Base-by-base conservation (phyloP, 2,329 filamentous ascomycete species). In the Dothideomycetes sp. region DNA sequence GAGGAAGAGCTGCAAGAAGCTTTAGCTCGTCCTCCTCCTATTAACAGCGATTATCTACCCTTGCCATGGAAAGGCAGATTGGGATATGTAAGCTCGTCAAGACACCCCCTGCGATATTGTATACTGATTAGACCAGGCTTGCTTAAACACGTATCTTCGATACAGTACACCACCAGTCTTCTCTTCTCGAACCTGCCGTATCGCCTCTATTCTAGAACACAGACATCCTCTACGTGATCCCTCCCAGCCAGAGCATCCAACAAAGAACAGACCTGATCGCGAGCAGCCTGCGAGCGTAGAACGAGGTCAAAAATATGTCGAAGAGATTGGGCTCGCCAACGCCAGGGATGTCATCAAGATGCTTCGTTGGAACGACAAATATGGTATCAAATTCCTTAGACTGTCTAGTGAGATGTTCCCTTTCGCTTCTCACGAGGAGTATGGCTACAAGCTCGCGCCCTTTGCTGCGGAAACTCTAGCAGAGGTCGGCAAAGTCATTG, bases 321-420 rank as follows among this genome's bases (percentile, higher is more conserved):
- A 94, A 58, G 70, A 74, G 0, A 60, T 96, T 2, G 85, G 87
- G 0, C 60, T 94, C 9, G 77, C 83, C 12, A 96, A 96, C 59
- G 82, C 84, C 1, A 72, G 76, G 28, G 89, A 96, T 52, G 76
- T 95, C 22, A 64, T 73, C 43, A 94, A 93, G 60, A 85, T 95
- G 76, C 55, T 95, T 7, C 74, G 78, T 1, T 96, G 89, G 89
- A 95, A 96, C 55, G 81, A 93, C 49, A 83, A 78, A 50, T 95
- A 89, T 49, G 80, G 82, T 27, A 96, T 96, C 62, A 88, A 79
- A 51, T 95, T 96, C 59, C 77, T 96, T 75, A 77, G 89, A 1
- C 68, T 96, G 15, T 94, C 85, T 51, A 94, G 85, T 41, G 89
- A 95, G 52, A 95, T 95, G 84, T 96, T 96, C 49, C 89, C 89